phyloP scores from a whole-genome alignment of 169 alveolate genomes.

The Hepatocystis sp. region DNA sequence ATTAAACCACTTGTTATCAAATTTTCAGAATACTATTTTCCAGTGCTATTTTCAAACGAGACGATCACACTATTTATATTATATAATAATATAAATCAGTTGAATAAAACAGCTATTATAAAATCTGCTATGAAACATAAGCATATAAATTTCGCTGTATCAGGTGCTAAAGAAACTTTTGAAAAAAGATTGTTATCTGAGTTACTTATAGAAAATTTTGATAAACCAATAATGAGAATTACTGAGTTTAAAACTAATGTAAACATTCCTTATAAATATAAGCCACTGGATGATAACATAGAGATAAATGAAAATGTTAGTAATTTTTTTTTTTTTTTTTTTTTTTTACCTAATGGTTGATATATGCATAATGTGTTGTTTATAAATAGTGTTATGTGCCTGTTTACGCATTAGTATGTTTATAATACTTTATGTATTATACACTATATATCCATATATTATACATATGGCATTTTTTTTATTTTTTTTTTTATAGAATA shows the following conservation, averaged over 20 bases:
- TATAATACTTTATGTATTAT: too few species aligned
- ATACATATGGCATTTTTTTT: too few species aligned
- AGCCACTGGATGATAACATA: slow-evolving; percentile 24
- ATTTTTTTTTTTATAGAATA: slow-evolving; percentile 10
- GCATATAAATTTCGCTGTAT: slow-evolving; percentile 16
- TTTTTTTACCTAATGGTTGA: neutral
- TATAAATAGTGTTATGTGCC: neutral
- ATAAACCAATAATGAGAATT: slow-evolving; percentile 65
- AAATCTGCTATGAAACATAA: slow-evolving; percentile 61
- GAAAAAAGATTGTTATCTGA: slow-evolving; percentile 67
- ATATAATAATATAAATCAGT: slow-evolving; percentile 30
- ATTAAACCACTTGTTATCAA: slow-evolving; percentile 56
- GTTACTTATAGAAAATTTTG: slow-evolving; percentile 36
- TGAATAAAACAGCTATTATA: slow-evolving; percentile 55
- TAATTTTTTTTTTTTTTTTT: too few species aligned
- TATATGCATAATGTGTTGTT: neutral
- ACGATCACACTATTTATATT: slow-evolving; percentile 45
- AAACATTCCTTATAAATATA: slow-evolving; percentile 48
- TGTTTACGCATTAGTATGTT: neutral
- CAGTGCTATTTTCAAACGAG: slow-evolving; percentile 21
- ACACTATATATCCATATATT: neutral
- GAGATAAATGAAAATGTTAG: slow-evolving; percentile 43
- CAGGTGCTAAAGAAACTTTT: slow-evolving; percentile 14
- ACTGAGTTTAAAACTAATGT: slow-evolving; percentile 37
- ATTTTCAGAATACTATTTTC: slow-evolving; percentile 43